Percentiles rank a stretch among this genome's conserved stretches.
phyloP scores from a whole-genome alignment of 352 stramenopile species.

The Globisporangium takayamanum region DNA sequence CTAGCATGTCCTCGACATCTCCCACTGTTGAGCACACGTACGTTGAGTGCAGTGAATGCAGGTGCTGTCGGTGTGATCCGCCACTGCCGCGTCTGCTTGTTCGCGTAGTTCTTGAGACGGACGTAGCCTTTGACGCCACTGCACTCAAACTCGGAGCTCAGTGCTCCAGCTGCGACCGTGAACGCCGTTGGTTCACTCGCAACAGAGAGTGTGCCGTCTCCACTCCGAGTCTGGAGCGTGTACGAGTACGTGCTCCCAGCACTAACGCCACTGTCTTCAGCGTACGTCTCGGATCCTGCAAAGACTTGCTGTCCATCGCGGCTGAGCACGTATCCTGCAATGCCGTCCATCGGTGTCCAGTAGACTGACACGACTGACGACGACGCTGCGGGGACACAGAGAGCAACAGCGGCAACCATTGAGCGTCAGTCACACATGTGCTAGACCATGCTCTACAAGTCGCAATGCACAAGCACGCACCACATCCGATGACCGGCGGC shows the following conservation, averaged over 20 bases:
- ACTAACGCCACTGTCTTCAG: constrained; percentile 25
- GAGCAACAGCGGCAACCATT: neutral
- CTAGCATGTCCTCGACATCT: too few relatives aligned
- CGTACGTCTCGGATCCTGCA: constrained; percentile 21
- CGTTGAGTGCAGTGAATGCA: constrained; percentile 26
- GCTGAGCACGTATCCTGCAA: constrained; percentile 29
- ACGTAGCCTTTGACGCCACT: constrained; percentile 24
- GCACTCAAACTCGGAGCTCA: constrained; percentile 23
- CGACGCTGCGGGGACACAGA: constrained; percentile 20
- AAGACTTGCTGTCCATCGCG: constrained; percentile 25
- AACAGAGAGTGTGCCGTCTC: constrained; percentile 15
- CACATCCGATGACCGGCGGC: constrained; percentile 38
- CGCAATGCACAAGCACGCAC: constrained; percentile 22
- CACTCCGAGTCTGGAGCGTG: constrained; percentile 18
- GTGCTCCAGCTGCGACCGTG: constrained; percentile 6
- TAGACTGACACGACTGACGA: constrained; percentile 22
- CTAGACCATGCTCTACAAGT: neutral
- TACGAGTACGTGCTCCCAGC: constrained; percentile 37
- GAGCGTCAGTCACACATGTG: neutral
- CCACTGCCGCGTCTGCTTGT: constrained; percentile 30
- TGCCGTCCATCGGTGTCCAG: constrained; percentile 24
- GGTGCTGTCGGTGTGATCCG: constrained; percentile 23
- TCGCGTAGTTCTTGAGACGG: constrained; percentile 31
- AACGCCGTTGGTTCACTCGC: constrained; percentile 27
- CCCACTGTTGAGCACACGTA: constrained; percentile 8